Evolutionary conservation across 768 basidiomycete species (phyloP).

Genomic region (Cubamyces lactineus): DNA sequence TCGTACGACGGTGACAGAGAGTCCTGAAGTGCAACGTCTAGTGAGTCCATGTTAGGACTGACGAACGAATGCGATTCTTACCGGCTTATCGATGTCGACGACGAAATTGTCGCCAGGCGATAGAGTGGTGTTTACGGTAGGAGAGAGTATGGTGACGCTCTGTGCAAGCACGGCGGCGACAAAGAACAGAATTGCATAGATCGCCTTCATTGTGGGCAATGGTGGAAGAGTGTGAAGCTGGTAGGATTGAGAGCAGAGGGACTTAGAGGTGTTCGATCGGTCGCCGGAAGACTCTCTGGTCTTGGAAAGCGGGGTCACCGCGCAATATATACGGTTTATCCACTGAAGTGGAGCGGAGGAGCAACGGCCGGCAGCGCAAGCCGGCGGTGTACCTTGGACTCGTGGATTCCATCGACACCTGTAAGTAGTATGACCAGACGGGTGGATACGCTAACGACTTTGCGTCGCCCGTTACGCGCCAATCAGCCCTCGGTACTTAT

Average conservation of each 20-base stretch:
- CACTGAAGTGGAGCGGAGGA: not conserved
- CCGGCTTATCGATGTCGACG: constrained; percentile 15
- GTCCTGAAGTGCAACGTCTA: not conserved
- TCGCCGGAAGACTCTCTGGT: not conserved
- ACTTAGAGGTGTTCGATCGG: not conserved
- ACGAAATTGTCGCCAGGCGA: not conserved
- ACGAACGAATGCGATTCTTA: not conserved
- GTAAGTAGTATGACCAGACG: no score
- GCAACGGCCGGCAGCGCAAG: not conserved
- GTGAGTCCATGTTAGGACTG: not conserved
- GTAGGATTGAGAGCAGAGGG: not conserved
- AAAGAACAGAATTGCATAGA: not conserved
- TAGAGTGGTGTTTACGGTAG: not conserved
- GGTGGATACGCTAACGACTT: no score
- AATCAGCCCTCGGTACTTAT: no score
- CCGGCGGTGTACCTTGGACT: not conserved
- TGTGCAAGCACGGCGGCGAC: not conserved
- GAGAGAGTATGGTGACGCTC: constrained; percentile 8
- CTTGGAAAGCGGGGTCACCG: no score
- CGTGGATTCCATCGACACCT: not conserved
- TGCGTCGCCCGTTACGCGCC: no score
- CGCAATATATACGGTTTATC: not conserved
- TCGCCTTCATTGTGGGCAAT: not conserved
- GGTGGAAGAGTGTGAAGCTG: not conserved
- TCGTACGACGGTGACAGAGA: constrained; percentile 10